Conservation (phyloP, 2,329 filamentous ascomycete genomes). For the Fusarium multiceps region DNA sequence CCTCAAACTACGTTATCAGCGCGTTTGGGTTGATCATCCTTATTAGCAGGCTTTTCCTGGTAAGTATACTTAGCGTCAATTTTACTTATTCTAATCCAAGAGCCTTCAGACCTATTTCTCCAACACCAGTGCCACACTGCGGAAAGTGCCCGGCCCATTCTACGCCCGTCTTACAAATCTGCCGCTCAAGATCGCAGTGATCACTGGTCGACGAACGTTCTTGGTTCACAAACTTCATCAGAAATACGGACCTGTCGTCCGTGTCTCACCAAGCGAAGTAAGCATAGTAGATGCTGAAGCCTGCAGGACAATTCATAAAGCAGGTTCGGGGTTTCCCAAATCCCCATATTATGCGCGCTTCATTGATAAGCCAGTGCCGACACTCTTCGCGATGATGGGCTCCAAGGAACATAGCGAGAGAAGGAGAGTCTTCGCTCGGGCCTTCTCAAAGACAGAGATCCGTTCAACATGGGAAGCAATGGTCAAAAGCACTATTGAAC, state of each 20-base stretch:
- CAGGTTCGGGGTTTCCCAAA: background rate
- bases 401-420: background rate
- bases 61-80: background rate
- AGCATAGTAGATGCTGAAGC: background rate
- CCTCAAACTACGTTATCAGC: background rate
- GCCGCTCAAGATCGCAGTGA: background rate
- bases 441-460: background rate
- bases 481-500: background rate
- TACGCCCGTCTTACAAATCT: background rate
- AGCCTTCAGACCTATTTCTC: background rate
- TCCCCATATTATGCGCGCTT: background rate
- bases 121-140: background rate
- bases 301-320: background rate
- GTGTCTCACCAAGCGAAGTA: background rate
- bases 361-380: background rate
- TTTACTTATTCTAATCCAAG: background rate
- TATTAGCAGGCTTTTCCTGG: background rate
- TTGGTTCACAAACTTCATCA: background rate
- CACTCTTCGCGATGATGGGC: background rate
- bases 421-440: background rate
- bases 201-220: background rate
- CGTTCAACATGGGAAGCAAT: background rate
- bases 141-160: background rate
- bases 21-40: background rate
- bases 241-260: background rate